Conservation (phyloP, 495 filamentous ascomycete species). For the Chaetomidium leptoderma region DNA sequence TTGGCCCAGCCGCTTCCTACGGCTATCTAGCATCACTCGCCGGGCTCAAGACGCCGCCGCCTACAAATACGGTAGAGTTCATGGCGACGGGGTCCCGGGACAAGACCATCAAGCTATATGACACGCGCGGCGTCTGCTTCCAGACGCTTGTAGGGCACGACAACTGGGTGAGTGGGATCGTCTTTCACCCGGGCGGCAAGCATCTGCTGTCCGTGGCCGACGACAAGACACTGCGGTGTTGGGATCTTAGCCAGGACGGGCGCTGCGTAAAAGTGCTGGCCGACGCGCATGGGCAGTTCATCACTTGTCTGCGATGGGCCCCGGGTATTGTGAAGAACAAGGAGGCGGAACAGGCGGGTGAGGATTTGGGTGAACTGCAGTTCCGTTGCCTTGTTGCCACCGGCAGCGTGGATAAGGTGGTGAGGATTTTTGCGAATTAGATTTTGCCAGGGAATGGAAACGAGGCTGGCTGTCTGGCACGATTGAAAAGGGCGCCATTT, state of each 20-base stretch:
- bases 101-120: constrained; percentile 89
- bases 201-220: constrained; percentile 82
- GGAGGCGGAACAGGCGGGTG: constrained; percentile 46
- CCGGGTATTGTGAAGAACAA: constrained; percentile 63
- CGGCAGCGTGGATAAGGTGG: constrained; percentile 58
- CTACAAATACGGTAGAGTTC: constrained; percentile 71
- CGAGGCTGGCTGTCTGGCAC: too few species aligned
- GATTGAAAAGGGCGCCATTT: too few species aligned
- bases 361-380: constrained; percentile 29
- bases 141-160: constrained; percentile 88
- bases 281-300: constrained; percentile 80
- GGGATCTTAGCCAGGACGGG: constrained; percentile 88
- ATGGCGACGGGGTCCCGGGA: constrained; percentile 87
- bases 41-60: constrained; percentile 68
- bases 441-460: too few species aligned
- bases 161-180: constrained; percentile 86
- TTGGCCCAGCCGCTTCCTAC: constrained; percentile 80
- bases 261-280: constrained; percentile 77
- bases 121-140: constrained; percentile 74
- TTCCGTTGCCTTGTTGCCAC: constrained; percentile 60
- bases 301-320: constrained; percentile 85
- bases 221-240: constrained; percentile 89
- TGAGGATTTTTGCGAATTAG: constrained; percentile 56
- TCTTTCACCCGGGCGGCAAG: constrained; percentile 92
- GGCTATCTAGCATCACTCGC: constrained; percentile 73